Evolutionary conservation across 805 yeast species (phyloP).

Genomic region (Lipomyces sp.): DNA sequence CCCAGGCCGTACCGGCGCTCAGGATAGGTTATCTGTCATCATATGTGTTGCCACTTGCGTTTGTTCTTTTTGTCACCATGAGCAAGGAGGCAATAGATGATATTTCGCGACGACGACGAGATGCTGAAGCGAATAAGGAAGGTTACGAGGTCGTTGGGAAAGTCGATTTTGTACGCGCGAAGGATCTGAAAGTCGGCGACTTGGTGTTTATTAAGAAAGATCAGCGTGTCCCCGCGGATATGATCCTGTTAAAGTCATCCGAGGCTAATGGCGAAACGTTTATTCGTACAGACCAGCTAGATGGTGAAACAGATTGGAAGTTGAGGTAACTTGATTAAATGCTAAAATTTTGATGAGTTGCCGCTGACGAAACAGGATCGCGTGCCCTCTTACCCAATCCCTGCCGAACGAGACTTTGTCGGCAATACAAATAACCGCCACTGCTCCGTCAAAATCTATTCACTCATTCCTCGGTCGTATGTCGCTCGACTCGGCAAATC

Average conservation of each 20-base stretch:
- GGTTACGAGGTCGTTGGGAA: conserved; percentile 64
- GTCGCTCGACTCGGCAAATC: conserved; percentile 62
- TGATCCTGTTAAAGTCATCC: conserved; percentile 80
- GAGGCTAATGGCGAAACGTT: conserved; percentile 85
- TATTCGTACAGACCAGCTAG: conserved; percentile 95
- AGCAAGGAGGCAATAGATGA: conserved; percentile 95
- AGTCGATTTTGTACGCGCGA: conserved; percentile 52
- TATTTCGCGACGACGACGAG: conserved; percentile 85
- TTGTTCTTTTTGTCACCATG: conserved; percentile 92
- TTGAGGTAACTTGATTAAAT: conserved; percentile 52
- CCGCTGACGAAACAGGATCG: conserved; percentile 22
- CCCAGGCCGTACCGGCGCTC: conserved; percentile 86
- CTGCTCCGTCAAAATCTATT: conserved; percentile 84
- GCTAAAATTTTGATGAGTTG: neutral
- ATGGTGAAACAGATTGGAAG: conserved; percentile 99
- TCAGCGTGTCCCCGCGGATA: conserved; percentile 90
- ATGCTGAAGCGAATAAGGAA: conserved; percentile 85
- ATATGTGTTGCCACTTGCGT: conserved; percentile 90
- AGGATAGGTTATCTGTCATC: conserved; percentile 93
- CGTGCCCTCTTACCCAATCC: conserved; percentile 36
- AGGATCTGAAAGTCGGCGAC: conserved; percentile 82
- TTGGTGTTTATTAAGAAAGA: conserved; percentile 78
- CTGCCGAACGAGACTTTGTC: conserved; percentile 35
- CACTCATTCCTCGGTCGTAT: conserved; percentile 71
- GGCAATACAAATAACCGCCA: conserved; percentile 64